Base-by-base conservation (phyloP, 345 rosid genomes). In the Euphorbia peplus region DNA sequence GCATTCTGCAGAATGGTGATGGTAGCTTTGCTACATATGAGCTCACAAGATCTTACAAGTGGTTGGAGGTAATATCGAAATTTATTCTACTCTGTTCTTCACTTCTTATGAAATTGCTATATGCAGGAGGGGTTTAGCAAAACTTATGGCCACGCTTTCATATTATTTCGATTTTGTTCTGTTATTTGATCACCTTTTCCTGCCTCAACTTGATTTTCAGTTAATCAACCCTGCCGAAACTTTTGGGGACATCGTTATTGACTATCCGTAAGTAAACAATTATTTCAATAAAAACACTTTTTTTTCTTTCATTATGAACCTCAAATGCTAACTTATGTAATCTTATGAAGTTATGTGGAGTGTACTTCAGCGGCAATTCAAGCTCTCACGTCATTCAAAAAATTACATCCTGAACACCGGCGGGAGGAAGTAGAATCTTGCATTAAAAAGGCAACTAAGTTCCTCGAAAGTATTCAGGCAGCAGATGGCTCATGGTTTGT, bases 51-150 rank as follows among this genome's bases (percentile, higher is more conserved):
- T 93, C 97, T 54, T 90, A 91, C 73, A 73, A 72, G 53, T 90
- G 97, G 96, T 78, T 93, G 83, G 98, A 91, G 98, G 96, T 90
- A 84, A 71, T n/a, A n/a, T n/a, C n/a, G n/a, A n/a, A n/a, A n/a
- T n/a, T 53, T 22, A 53, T 53, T 12, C 9, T 53, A 53, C 22
- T 4, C 4, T 53, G 53, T 55, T 3, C 61, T 37, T 53, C n/a
- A n/a, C n/a, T n/a, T n/a, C n/a, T n/a, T n/a, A n/a, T 32, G 37
- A 32, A 32, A 6, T 32, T 32, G 8, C 35, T 35, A 24, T 52
- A 35, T 21, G n/a, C 2, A 22, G 12, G 21, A 24, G 53, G 10
- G 5, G 66, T 18, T n/a, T 21, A 60, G 35, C 26, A 60, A 63
- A 39, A 14, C 35, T 53, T 37, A 9, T 26, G 19, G 6, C n/a